Evolutionary conservation across 306 rosid genomes (phyloP).

Genomic region (Gynostemma pentaphyllum): DNA sequence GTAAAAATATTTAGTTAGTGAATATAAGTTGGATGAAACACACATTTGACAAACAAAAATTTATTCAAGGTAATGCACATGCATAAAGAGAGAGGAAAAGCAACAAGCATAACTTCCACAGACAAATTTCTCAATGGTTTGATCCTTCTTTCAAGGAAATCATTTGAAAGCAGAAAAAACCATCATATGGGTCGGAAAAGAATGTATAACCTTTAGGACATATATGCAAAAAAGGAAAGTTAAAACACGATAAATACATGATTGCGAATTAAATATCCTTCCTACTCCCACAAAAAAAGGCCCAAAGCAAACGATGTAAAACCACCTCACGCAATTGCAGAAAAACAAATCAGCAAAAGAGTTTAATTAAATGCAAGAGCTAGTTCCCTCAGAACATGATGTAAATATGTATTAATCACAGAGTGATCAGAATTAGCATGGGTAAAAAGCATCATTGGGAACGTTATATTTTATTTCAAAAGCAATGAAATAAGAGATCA

Average conservation of each 20-base stretch:
- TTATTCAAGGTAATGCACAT: too few relatives aligned
- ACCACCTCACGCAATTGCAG: background rate
- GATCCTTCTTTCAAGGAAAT: too few relatives aligned
- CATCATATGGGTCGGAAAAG: too few relatives aligned
- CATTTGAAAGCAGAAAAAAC: too few relatives aligned
- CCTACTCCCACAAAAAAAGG: background rate
- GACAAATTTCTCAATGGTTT: too few relatives aligned
- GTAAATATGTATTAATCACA: constrained; percentile 20
- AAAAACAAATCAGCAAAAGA: background rate
- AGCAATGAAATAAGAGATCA: background rate
- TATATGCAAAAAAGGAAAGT: too few relatives aligned
- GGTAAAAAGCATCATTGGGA: constrained; percentile 23
- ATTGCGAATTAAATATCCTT: too few relatives aligned
- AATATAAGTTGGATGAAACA: background rate
- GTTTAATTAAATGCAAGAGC: background rate
- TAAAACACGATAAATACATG: too few relatives aligned
- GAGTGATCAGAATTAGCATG: constrained; percentile 56
- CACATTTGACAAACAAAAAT: too few relatives aligned
- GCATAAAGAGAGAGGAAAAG: too few relatives aligned
- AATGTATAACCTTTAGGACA: too few relatives aligned
- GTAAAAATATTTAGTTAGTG: constrained; percentile 6
- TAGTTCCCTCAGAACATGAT: constrained; percentile 39
- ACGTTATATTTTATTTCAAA: background rate
- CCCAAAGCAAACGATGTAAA: background rate
- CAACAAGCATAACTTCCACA: too few relatives aligned